These are phyloP conservation scores for Kodamaea neixiangensis DNA, from an alignment of 805 yeast species.

Conservation along the genomic window DNA sequence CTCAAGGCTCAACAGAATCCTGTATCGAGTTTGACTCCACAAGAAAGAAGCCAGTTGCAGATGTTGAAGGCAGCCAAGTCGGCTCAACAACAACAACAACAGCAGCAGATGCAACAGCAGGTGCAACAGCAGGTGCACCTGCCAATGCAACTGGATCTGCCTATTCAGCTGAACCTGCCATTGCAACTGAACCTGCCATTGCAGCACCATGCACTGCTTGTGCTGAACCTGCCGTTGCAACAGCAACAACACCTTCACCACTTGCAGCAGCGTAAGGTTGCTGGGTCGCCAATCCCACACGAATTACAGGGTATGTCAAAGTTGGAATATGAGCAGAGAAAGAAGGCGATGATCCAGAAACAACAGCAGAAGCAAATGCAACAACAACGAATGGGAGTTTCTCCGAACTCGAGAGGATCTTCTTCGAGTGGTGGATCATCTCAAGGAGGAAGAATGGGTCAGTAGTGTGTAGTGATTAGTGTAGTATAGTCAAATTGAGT, in stretches of 20 bases:
- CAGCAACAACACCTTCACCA: conserved; percentile 12
- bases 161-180: conserved; percentile 10
- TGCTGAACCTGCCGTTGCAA: conserved; percentile 11
- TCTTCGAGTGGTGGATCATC: neutral
- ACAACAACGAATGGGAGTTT: neutral
- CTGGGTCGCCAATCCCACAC: conserved; percentile 8
- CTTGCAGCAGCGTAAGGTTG: conserved; percentile 14
- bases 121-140: conserved; percentile 22
- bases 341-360: conserved; percentile 35
- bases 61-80: conserved; percentile 39
- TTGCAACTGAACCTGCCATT: conserved; percentile 16
- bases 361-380: conserved; percentile 18
- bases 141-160: conserved; percentile 17
- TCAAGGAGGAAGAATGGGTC: neutral
- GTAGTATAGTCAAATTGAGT: no score
- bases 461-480: no score
- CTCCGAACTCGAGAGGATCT: neutral
- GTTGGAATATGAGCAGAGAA: conserved; percentile 39
- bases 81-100: conserved; percentile 31
- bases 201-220: conserved; percentile 11
- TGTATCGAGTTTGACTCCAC: conserved; percentile 43
- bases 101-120: conserved; percentile 23
- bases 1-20: neutral
- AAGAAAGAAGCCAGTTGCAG: conserved; percentile 44
- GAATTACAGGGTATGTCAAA: conserved; percentile 29